Evolutionary conservation across 352 stramenopile genomes (phyloP).

Genomic region (Phytophthora agathidicida): DNA sequence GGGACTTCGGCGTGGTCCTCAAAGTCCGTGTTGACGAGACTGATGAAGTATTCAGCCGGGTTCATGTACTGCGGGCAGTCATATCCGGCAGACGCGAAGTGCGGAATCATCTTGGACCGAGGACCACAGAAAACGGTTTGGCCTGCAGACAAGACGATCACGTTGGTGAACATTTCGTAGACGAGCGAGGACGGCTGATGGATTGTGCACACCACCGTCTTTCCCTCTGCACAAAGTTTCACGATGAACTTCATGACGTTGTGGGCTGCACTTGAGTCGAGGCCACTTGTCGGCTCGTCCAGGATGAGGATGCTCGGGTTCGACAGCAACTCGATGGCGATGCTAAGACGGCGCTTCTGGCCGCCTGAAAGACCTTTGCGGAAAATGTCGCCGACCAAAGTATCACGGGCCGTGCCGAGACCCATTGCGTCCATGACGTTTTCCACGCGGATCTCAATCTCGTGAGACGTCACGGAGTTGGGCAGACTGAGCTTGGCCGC

Average conservation of each 20-base stretch:
- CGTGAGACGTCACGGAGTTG: slow-evolving; percentile 22
- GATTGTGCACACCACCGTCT: no score
- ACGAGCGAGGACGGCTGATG: no score
- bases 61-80: slow-evolving; percentile 56
- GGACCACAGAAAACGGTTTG: slow-evolving; percentile 81
- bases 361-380: slow-evolving; percentile 76
- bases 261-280: slow-evolving; percentile 35
- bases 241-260: slow-evolving; percentile 30
- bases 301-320: slow-evolving; percentile 79
- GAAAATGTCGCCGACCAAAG: slow-evolving; percentile 79
- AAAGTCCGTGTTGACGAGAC: slow-evolving; percentile 65
- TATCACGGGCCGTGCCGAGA: slow-evolving; percentile 45
- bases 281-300: slow-evolving; percentile 76
- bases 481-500: slow-evolving; percentile 64
- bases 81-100: slow-evolving; percentile 43
- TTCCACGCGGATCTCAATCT: slow-evolving; percentile 46
- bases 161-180: no score
- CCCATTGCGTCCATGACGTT: slow-evolving; percentile 64
- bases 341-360: slow-evolving; percentile 78
- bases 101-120: slow-evolving; percentile 39
- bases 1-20: slow-evolving; percentile 43
- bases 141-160: slow-evolving; percentile 66
- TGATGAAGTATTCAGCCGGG: slow-evolving; percentile 60
- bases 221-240: no score
- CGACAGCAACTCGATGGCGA: slow-evolving; percentile 81